Base-by-base conservation (phyloP, 352 stramenopile species). In the Phytopythium montanum region DNA sequence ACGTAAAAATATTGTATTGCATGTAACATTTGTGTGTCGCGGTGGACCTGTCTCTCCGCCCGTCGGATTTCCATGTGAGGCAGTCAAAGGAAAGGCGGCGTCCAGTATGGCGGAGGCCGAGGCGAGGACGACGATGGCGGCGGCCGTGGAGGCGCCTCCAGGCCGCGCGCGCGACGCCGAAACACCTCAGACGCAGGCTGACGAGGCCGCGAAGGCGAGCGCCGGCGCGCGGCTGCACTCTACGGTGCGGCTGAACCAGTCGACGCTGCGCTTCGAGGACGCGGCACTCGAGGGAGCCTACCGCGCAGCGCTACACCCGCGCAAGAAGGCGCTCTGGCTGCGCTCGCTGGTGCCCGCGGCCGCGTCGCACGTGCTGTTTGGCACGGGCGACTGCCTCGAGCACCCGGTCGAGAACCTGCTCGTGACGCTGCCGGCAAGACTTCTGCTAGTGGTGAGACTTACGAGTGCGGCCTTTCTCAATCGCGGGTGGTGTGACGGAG, bases 321-420 rank as follows among this genome's bases (percentile, higher is more conserved):
- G 84, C 59, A 92, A 94, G 75, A 94, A 92, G 66, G 80, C 75
- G 64, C 73, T 94, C 9, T 94, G 84, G 84, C 62, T 94, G 64
- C 80, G 84, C 56, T 90, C 79, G 63, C 69, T 94, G n/a, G 65
- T 91, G 36, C 84, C 84, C 0, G 81, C 84, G 18, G 81, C 84
- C 0, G 74, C 70, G 29, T 86, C 76, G 36, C 85, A 94, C 65
- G 57, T 94, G 60, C 70, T 94, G 54, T 94, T 94, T 59, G 80
- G 80, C 0, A 61, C 90, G 12, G 72, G 78, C 42, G 85, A 94
- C 66, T 84, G 78, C 28, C 60, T 94, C 5, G 85, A 92, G 44
- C 81, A 84, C 59, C 79, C 81, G 3, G 51, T 75, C 0, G 73
- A 85, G 31, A 74, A 94, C 41, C 60, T 94, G 38, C 76, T 90